phyloP scores from a whole-genome alignment of 768 basidiomycete genomes.

The Suillus weaverae region DNA sequence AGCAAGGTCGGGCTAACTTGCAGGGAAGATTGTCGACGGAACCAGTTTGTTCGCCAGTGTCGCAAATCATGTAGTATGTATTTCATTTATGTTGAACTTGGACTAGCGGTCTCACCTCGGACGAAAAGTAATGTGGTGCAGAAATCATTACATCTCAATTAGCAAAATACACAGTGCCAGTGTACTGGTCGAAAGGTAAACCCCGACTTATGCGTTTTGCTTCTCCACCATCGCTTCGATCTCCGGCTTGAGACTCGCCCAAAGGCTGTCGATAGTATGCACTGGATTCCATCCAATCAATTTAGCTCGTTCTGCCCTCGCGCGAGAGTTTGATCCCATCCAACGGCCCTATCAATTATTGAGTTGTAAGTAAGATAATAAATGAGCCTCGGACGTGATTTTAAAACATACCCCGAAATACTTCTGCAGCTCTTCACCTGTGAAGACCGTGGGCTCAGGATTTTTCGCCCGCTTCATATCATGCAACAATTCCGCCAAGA shows the following conservation, averaged over 20 bases:
- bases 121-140: no score
- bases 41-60: no score
- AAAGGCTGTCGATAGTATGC: conserved; percentile 30
- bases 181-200: no score
- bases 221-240: neutral
- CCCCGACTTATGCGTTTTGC: neutral
- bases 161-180: no score
- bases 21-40: no score
- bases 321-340: conserved; percentile 28
- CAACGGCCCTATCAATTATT: conserved; percentile 9
- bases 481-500: conserved; percentile 14
- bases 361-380: neutral
- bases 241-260: neutral
- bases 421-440: conserved; percentile 16
- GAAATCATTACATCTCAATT: no score
- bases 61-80: no score
- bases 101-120: no score
- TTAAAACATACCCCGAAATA: conserved; percentile 1
- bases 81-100: no score
- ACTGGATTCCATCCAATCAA: conserved; percentile 31
- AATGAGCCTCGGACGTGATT: neutral
- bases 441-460: conserved; percentile 16
- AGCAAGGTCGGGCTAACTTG: no score
- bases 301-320: conserved; percentile 19
- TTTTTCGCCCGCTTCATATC: conserved; percentile 17